Conservation (phyloP, 345 rosid genomes). For the Acer saccharum region DNA sequence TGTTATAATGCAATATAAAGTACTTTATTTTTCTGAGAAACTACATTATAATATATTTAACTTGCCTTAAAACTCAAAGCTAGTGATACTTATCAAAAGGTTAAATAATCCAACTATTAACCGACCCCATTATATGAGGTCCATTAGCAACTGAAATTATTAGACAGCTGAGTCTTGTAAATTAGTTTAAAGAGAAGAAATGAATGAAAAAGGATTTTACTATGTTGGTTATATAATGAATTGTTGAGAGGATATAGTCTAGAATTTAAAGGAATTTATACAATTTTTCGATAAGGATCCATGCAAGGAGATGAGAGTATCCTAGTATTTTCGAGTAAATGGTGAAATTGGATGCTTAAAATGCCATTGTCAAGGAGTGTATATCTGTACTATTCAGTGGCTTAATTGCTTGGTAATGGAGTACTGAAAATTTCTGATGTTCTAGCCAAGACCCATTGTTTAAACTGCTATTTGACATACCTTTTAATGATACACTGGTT, state of each 20-base stretch:
- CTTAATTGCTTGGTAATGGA: background rate
- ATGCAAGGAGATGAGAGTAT: background rate
- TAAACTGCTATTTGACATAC: background rate
- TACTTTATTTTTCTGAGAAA: background rate
- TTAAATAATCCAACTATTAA: constrained; percentile 3
- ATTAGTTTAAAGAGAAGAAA: background rate
- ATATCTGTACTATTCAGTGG: background rate
- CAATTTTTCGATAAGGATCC: background rate
- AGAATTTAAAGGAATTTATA: background rate
- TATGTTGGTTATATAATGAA: background rate
- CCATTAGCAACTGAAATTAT: background rate
- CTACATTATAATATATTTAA: too few relatives aligned
- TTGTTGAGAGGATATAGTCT: background rate
- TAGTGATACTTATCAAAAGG: background rate
- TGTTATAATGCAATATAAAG: background rate
- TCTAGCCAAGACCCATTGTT: background rate
- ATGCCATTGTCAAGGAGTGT: background rate
- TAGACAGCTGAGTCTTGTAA: background rate
- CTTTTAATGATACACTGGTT: background rate
- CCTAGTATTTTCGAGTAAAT: too few relatives aligned
- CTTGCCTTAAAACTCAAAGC: background rate
- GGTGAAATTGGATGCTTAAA: background rate
- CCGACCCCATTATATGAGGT: background rate
- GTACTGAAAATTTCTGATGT: background rate
- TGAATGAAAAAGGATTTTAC: background rate